Percentiles rank a stretch among this genome's conserved stretches.
phyloP scores from a whole-genome alignment of 257 asterid species.

The Solanum ossicruentum region DNA sequence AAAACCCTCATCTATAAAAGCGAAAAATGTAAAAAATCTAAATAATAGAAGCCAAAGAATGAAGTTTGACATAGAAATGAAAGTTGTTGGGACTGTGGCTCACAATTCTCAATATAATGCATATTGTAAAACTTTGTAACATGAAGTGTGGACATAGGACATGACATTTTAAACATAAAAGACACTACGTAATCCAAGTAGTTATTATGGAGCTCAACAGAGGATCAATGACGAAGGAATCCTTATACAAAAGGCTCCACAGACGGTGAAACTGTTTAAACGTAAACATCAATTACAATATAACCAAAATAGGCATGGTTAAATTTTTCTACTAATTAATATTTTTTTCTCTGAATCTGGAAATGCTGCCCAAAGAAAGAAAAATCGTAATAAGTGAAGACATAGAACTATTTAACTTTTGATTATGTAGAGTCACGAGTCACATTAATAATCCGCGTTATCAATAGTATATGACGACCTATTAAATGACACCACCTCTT shows the following conservation, averaged over 20 bases:
- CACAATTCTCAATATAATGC: background rate
- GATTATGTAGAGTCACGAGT: background rate
- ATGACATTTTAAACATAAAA: too few species aligned
- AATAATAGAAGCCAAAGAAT: background rate
- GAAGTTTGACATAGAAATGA: background rate
- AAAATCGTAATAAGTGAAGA: background rate
- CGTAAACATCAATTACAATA: background rate
- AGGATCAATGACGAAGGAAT: background rate
- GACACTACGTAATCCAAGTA: too few species aligned
- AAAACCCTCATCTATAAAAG: too few species aligned
- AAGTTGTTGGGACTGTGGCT: background rate
- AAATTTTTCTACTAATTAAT: background rate
- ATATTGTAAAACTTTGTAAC: background rate
- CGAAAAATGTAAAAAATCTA: too few species aligned
- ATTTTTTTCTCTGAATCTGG: constrained; percentile 7
- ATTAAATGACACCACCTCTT: background rate
- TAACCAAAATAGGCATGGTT: background rate
- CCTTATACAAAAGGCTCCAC: background rate
- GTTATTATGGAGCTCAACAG: background rate
- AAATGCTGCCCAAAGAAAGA: constrained; percentile 33
- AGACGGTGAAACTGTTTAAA: background rate
- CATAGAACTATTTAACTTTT: background rate
- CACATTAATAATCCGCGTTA: background rate
- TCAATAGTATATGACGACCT: background rate
- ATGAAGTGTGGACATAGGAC: background rate